Base-by-base conservation (phyloP, 768 basidiomycete species). In the Kwoniella heveanensis region DNA sequence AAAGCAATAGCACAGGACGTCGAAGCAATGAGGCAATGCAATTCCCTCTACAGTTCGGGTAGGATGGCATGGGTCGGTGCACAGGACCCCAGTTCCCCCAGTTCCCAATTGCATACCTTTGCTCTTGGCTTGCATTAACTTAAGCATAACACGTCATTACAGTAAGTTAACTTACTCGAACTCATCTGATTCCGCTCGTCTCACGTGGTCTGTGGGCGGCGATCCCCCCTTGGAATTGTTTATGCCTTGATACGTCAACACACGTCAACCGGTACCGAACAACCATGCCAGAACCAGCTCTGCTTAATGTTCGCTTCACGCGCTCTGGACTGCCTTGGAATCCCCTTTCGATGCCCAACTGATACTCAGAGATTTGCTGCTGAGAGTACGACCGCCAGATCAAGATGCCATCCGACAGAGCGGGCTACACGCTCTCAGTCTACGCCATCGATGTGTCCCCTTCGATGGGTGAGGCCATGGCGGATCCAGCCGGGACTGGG, bases 401-500 rank as follows among this genome's bases (percentile, higher is more conserved):
- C 57, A 61, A 32, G 12, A 71, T 66, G 64, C 72, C 70, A 26
- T 60, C 72, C 22, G 78, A 76, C 21, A 44, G 76, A 59, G 76
- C 72, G 29, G 78, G 78, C 13, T 77, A 72, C 54, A 79, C 78
- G 1, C 66, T 80, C 51, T 69, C 73, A 2, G 66, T 79, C n/a
- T 96, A 92, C 76, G 85, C 95, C 71, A 81, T 98, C 70, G 94
- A 97, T 83, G 82, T 88, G 51, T 93, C 91, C 13, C 85, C 88
- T 58, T 87, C 92, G 47, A 97, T 96, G 94, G 88, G 85, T 21
- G 84, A 84, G 57, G 74, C 81, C 54, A 82, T 86, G 57, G 83
- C 82, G 0, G 84, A 91, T 24, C 83, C 86, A 3, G 81, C 82
- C 29, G 86, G 85, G 51, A 84, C 87, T 66, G 71, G 80, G 36